phyloP scores from a whole-genome alignment of 192 early-diverging fungal species.

The Rhizoclosmatium sp. region DNA sequence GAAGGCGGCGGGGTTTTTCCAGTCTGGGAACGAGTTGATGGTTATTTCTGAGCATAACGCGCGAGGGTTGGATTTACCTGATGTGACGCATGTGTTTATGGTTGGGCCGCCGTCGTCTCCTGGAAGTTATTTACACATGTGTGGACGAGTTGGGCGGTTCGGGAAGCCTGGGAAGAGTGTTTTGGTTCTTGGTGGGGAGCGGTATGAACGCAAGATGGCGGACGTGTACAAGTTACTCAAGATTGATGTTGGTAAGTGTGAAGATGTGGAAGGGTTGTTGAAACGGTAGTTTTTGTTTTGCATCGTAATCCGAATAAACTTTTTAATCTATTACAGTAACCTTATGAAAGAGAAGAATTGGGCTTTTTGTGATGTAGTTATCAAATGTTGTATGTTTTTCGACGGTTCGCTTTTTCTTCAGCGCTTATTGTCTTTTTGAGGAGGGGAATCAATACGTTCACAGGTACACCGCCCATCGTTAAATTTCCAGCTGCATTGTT shows the following conservation, averaged over 20 bases:
- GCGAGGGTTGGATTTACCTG: conserved; percentile 84
- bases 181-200: conserved; percentile 25
- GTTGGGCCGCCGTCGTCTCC: conserved; percentile 75
- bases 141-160: conserved; percentile 84
- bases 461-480: conserved; percentile 52
- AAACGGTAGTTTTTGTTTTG: too few relatives aligned
- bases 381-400: conserved; percentile 20
- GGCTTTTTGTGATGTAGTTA: not conserved
- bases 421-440: conserved; percentile 46
- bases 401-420: conserved; percentile 23
- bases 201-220: conserved; percentile 27
- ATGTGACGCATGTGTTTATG: conserved; percentile 82
- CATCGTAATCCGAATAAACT: too few relatives aligned
- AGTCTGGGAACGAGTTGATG: conserved; percentile 45
- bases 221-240: not conserved
- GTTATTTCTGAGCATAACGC: conserved; percentile 79
- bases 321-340: too few relatives aligned
- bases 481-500: conserved; percentile 33
- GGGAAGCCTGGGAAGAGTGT: conserved; percentile 59
- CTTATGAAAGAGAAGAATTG: too few relatives aligned
- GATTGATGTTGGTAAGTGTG: too few relatives aligned
- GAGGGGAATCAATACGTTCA: conserved; percentile 52
- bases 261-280: too few relatives aligned
- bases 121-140: conserved; percentile 85
- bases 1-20: not conserved